Evolutionary conservation across 441 rosid genomes (phyloP).

Genomic region (Syzygium malaccense): DNA sequence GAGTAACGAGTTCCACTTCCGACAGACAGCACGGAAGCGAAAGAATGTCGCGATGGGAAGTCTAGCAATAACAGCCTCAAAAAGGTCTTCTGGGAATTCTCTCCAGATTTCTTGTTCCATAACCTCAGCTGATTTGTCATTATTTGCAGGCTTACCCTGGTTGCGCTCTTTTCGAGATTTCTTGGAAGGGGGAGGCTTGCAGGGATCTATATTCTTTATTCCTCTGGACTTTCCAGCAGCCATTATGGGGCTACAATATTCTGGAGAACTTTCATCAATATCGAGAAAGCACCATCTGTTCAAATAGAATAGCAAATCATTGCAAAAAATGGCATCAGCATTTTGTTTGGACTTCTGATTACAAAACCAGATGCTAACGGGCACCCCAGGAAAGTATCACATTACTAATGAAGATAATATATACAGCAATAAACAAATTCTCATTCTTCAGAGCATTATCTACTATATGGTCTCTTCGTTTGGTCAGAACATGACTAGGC

Average conservation of each 20-base stretch:
- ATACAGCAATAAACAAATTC: background rate
- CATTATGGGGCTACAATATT: constrained; percentile 60
- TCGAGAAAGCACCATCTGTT: constrained; percentile 64
- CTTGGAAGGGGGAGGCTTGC: constrained; percentile 67
- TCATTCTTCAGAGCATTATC: background rate
- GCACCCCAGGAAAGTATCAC: background rate
- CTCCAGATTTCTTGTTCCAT: constrained; percentile 87
- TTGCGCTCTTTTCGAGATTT: constrained; percentile 63
- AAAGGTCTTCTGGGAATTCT: constrained; percentile 93
- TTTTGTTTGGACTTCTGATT: background rate
- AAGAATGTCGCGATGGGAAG: constrained; percentile 78
- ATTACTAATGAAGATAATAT: background rate
- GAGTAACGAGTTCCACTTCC: constrained; percentile 71
- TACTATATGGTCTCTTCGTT: background rate
- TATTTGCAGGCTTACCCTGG: constrained; percentile 40
- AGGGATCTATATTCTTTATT: constrained; percentile 55
- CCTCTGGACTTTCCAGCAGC: constrained; percentile 71
- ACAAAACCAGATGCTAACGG: background rate
- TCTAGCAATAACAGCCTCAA: constrained; percentile 84
- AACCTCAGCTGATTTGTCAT: constrained; percentile 28
- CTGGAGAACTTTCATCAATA: constrained; percentile 50
- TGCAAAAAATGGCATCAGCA: background rate
- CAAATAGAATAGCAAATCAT: constrained; percentile 1
- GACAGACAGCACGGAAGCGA: constrained; percentile 86
- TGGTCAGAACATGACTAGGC: background rate